phyloP scores from a whole-genome alignment of 495 filamentous ascomycete genomes.

The Aspergillus heteromorphus region DNA sequence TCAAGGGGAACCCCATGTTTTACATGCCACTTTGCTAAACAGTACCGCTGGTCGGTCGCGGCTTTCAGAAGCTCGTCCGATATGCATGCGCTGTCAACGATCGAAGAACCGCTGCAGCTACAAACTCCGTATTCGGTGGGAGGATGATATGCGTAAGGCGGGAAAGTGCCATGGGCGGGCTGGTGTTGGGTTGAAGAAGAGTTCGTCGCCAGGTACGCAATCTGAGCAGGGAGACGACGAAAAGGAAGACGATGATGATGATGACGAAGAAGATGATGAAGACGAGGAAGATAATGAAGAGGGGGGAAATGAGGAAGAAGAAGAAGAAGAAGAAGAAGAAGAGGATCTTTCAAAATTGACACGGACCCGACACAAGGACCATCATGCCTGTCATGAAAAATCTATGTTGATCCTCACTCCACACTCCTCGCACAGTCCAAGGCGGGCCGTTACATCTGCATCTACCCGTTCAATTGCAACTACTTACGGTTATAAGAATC shows the following conservation, averaged over 20 bases:
- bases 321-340: background rate
- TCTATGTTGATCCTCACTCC: background rate
- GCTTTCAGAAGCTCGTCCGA: background rate
- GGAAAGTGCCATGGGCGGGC: constrained; percentile 5
- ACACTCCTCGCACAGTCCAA: background rate
- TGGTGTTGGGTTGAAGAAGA: background rate
- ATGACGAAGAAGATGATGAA: background rate
- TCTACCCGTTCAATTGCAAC: background rate
- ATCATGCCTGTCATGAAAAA: background rate
- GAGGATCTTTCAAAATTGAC: background rate
- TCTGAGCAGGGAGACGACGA: too few species aligned
- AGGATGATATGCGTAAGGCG: constrained; percentile 1
- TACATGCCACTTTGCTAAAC: background rate
- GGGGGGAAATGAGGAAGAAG: too few species aligned
- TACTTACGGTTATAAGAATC: background rate
- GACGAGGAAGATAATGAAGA: too few species aligned
- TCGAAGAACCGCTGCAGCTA: constrained; percentile 1
- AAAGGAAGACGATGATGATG: background rate
- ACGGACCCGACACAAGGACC: background rate
- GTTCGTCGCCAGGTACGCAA: background rate
- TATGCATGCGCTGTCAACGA: background rate
- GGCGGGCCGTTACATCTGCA: background rate
- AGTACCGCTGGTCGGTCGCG: background rate
- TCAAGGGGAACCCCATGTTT: background rate
- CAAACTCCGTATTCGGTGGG: background rate